phyloP scores from a whole-genome alignment of 495 filamentous ascomycete species.

The Hypoxylon fuscum region DNA sequence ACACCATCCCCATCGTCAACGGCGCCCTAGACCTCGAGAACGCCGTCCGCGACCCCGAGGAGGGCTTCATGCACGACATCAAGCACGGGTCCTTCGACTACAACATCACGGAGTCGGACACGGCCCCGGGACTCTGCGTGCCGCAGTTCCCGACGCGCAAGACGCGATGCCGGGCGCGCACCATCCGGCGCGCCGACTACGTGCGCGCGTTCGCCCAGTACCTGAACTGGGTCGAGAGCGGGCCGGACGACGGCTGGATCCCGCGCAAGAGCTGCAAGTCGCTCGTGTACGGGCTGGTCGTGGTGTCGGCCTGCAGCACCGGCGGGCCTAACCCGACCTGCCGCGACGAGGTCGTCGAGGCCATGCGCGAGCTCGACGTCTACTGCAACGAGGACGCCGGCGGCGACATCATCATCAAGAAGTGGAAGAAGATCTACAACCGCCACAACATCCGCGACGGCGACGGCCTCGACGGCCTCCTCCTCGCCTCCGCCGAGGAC shows the following conservation, averaged over 20 bases:
- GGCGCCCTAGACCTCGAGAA: slow-evolving; percentile 7
- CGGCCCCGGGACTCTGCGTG: slow-evolving; percentile 6
- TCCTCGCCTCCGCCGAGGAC: neutral
- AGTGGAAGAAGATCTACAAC: slow-evolving; percentile 27
- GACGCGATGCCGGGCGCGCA: slow-evolving; percentile 20
- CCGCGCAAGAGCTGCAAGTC: slow-evolving; percentile 26
- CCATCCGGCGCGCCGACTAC: slow-evolving; percentile 17
- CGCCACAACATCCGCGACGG: slow-evolving; percentile 28
- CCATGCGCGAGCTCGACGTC: slow-evolving; percentile 42
- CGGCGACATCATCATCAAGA: slow-evolving; percentile 23
- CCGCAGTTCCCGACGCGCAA: slow-evolving; percentile 28
- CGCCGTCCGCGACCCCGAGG: neutral
- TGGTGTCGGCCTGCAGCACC: slow-evolving; percentile 8
- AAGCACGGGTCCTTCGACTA: neutral
- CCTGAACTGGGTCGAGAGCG: slow-evolving; percentile 29
- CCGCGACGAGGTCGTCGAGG: slow-evolving; percentile 36
- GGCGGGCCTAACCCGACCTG: slow-evolving; percentile 32
- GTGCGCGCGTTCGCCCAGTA: slow-evolving; percentile 21
- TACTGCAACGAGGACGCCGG: slow-evolving; percentile 20
- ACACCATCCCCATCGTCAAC: slow-evolving; percentile 27
- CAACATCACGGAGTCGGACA: no score
- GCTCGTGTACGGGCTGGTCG: slow-evolving; percentile 6
- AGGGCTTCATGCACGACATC: neutral
- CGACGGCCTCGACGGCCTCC: neutral
- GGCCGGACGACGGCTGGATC: slow-evolving; percentile 30